Evolutionary conservation across 2,329 filamentous ascomycete genomes (phyloP).

Genomic region (Stagonosporopsis rhizophila): DNA sequence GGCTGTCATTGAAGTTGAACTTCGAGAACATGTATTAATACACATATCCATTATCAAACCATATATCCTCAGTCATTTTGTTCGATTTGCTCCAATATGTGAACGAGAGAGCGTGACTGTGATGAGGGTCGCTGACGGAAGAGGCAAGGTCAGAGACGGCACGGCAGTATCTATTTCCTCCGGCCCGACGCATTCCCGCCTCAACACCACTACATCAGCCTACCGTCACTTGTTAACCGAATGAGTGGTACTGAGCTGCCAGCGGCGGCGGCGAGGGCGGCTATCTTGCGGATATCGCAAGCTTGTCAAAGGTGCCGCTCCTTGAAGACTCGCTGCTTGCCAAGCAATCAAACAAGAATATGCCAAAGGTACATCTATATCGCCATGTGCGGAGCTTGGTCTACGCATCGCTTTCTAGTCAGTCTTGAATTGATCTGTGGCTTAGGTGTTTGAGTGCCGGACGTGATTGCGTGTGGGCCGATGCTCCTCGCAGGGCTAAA

Average conservation of each 20-base stretch:
- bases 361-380: slow-evolving; percentile 38
- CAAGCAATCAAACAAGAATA: slow-evolving; percentile 35
- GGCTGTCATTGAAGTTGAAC: slow-evolving; percentile 26
- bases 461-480: slow-evolving; percentile 44
- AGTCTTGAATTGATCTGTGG: slow-evolving; percentile 1
- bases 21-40: neutral
- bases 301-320: slow-evolving; percentile 46
- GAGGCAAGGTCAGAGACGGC: slow-evolving; percentile 3
- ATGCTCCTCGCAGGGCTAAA: slow-evolving; percentile 36
- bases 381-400: neutral
- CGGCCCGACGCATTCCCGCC: slow-evolving; percentile 4
- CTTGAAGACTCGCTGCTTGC: slow-evolving; percentile 45
- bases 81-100: neutral
- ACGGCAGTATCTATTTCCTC: neutral
- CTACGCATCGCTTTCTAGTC: neutral
- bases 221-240: neutral
- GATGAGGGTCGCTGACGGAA: neutral
- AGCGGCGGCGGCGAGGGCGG: slow-evolving; percentile 20
- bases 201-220: neutral
- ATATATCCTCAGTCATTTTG: neutral
- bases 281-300: slow-evolving; percentile 33
- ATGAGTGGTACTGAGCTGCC: slow-evolving; percentile 37
- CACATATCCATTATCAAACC: neutral
- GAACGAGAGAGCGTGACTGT: neutral
- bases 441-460: slow-evolving; percentile 34